phyloP scores from a whole-genome alignment of 441 rosid species.

The Jatropha multifida region DNA sequence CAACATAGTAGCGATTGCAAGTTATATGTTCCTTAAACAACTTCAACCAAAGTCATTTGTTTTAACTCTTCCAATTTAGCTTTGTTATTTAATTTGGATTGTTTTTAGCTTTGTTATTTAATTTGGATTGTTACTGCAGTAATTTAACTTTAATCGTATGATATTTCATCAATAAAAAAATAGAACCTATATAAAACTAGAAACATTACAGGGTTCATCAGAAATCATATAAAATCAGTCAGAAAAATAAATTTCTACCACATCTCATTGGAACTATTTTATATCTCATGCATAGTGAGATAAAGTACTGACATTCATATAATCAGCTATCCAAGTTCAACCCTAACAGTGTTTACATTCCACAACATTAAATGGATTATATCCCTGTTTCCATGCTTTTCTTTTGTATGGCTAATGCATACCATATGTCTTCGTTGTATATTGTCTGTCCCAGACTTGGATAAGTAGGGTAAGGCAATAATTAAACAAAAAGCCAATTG shows the following conservation, averaged over 20 bases:
- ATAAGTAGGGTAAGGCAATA: not conserved
- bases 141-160: not conserved
- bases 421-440: not conserved
- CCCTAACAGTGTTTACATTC: not conserved
- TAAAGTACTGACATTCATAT: not conserved
- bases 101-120: not conserved
- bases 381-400: not conserved
- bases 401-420: not conserved
- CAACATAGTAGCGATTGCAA: too few relatives aligned
- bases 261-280: not conserved
- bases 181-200: not conserved
- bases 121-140: not conserved
- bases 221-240: not conserved
- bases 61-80: not conserved
- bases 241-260: not conserved
- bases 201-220: not conserved
- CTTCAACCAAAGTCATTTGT: not conserved
- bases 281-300: not conserved
- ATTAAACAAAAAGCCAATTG: not conserved
- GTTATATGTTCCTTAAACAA: not conserved
- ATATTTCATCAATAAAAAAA: constrained; percentile 1
- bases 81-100: not conserved
- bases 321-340: not conserved
- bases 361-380: not conserved
- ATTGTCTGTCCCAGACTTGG: not conserved